phyloP scores from a whole-genome alignment of 768 basidiomycete species.

The Mycena galopus region DNA sequence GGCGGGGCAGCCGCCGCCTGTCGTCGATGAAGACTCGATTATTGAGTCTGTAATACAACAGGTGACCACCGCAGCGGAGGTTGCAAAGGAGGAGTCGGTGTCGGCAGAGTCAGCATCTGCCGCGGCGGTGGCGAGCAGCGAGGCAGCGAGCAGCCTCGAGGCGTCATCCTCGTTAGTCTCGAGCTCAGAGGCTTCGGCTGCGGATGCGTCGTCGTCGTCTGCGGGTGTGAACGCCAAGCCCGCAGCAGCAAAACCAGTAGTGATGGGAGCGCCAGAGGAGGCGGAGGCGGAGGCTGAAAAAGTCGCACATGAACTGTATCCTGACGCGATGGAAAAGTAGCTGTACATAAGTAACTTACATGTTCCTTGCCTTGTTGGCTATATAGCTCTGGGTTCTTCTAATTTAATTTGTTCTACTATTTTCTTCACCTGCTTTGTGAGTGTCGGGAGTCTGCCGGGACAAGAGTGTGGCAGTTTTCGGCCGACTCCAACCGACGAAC shows the following conservation, averaged over 20 bases:
- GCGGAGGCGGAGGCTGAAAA: slow-evolving; percentile 65
- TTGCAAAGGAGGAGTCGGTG: slow-evolving; percentile 19
- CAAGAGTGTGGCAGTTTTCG: background rate
- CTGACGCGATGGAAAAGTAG: slow-evolving; percentile 50
- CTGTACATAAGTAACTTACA: slow-evolving; percentile 14
- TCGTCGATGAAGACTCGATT: slow-evolving; percentile 52
- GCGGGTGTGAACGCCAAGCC: slow-evolving; percentile 23
- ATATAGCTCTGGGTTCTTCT: slow-evolving; percentile 22
- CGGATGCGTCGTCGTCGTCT: slow-evolving; percentile 14
- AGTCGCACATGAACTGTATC: slow-evolving; percentile 68
- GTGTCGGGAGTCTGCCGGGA: too few species aligned
- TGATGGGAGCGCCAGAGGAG: slow-evolving; percentile 60
- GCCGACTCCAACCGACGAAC: background rate
- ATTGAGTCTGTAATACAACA: slow-evolving; percentile 39
- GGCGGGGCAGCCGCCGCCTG: slow-evolving; percentile 31
- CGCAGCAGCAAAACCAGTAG: slow-evolving; percentile 54
- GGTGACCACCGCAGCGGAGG: background rate
- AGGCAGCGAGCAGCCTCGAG: background rate
- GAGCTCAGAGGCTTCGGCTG: slow-evolving; percentile 21
- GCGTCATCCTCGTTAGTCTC: slow-evolving; percentile 20
- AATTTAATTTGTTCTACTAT: slow-evolving; percentile 22
- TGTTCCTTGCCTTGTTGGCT: slow-evolving; percentile 12
- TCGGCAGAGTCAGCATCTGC: too few species aligned
- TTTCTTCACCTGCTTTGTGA: background rate
- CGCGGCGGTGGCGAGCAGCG: background rate